These are phyloP conservation scores for Phragmites australis DNA, from an alignment of 176 grass and related monocot species.

Conservation along the genomic window DNA sequence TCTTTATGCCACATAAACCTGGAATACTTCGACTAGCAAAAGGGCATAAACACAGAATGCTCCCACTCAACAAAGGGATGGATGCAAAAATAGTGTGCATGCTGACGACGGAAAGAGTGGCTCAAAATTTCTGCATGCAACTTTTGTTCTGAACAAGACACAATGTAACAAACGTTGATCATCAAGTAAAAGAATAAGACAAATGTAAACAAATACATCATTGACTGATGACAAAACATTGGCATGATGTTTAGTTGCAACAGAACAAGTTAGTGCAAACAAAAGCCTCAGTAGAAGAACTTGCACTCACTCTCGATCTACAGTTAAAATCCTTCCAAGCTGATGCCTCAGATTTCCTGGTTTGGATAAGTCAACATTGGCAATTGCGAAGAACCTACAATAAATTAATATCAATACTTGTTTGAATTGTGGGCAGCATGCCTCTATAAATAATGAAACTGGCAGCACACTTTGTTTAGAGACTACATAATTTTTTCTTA, in stretches of 20 bases:
- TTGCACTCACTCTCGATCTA: constrained; percentile 82
- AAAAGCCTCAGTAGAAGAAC: constrained; percentile 26
- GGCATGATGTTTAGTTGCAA: background rate
- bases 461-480: constrained; percentile 1
- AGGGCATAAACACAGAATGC: background rate
- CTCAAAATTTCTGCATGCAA: background rate
- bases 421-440: constrained; percentile 28
- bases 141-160: background rate
- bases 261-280: constrained; percentile 6
- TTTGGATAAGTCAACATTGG: constrained; percentile 86
- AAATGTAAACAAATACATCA: background rate
- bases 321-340: constrained; percentile 80
- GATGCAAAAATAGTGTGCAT: constrained; percentile 11
- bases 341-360: constrained; percentile 84
- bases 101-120: background rate
- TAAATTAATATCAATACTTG: constrained; percentile 40
- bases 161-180: background rate
- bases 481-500: constrained; percentile 1
- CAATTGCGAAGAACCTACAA: constrained; percentile 77
- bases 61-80: background rate
- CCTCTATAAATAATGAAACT: constrained; percentile 32
- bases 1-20: constrained; percentile 18
- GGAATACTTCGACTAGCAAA: background rate
- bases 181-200: constrained; percentile 9
- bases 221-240: constrained; percentile 1